Evolutionary conservation across 2,329 filamentous ascomycete species (phyloP).

Genomic region (Phialophora verrucosa): DNA sequence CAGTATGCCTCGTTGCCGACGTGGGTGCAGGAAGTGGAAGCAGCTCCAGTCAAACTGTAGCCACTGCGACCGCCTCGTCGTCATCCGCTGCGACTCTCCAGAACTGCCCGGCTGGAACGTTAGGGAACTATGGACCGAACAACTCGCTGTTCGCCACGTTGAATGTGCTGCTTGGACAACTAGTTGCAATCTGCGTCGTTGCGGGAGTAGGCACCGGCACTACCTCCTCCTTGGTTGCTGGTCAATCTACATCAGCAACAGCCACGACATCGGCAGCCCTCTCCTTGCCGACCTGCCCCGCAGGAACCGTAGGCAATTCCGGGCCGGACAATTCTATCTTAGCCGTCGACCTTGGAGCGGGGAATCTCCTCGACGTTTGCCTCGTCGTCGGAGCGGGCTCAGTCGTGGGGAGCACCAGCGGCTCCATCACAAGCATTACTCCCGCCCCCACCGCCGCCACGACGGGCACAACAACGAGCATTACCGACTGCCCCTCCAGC

Average conservation of each 20-base stretch:
- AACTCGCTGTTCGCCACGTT: background rate
- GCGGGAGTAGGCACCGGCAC: background rate
- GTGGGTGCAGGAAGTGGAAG: background rate
- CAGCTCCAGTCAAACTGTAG: background rate
- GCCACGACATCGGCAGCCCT: background rate
- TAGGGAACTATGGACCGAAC: background rate
- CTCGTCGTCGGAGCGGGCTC: background rate
- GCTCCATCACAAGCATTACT: conserved; percentile 2
- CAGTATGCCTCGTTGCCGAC: background rate
- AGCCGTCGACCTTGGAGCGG: conserved; percentile 1
- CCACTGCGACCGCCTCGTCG: background rate
- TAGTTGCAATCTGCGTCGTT: background rate
- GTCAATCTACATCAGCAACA: background rate
- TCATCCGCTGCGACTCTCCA: background rate
- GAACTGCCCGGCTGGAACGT: background rate
- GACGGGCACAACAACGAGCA: background rate
- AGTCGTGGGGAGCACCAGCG: too few species aligned
- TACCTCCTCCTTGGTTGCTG: background rate
- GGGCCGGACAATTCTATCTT: conserved; percentile 8
- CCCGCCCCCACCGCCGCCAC: background rate
- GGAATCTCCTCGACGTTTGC: conserved; percentile 4
- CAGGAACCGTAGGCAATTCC: conserved; percentile 1
- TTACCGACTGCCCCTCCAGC: background rate
- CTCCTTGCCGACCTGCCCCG: conserved; percentile 4
- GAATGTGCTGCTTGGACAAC: background rate